phyloP scores from a whole-genome alignment of 495 filamentous ascomycete species.

The Penicillium canariense region DNA sequence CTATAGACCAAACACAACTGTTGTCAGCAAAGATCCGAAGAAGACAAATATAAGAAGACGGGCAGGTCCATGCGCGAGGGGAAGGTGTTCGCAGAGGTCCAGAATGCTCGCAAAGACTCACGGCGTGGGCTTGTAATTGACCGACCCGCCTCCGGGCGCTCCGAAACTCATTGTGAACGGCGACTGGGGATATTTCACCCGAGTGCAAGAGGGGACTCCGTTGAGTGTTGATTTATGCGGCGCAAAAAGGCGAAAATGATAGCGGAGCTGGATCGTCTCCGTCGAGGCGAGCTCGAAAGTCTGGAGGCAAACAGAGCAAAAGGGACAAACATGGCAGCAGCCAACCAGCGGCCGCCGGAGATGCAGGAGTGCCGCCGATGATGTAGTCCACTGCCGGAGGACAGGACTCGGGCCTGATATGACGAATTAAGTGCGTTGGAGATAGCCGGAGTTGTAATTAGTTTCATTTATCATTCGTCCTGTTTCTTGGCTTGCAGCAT shows the following conservation, averaged over 20 bases:
- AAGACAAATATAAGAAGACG: background rate
- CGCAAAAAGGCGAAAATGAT: constrained; percentile 1
- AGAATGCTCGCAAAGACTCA: constrained; percentile 43
- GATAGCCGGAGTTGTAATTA: background rate
- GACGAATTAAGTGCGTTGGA: constrained; percentile 3
- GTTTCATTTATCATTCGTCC: background rate
- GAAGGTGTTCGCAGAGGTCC: background rate
- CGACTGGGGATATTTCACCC: background rate
- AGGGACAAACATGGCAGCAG: constrained; percentile 26
- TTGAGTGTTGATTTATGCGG: background rate
- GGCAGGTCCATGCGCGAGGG: background rate
- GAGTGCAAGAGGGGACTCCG: too few relatives aligned
- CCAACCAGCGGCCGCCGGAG: constrained; percentile 19
- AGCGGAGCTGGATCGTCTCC: background rate
- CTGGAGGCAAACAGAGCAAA: constrained; percentile 41
- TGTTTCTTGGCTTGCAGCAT: background rate
- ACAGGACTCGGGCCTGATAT: constrained; percentile 3
- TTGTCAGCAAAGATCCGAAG: background rate
- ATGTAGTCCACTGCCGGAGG: constrained; percentile 14
- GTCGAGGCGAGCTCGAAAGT: background rate
- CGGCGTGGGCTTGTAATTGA: constrained; percentile 72
- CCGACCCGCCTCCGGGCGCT: constrained; percentile 68
- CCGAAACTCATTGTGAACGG: constrained; percentile 61
- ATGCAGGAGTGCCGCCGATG: constrained; percentile 13
- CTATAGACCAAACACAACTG: constrained; percentile 37